Evolutionary conservation across 768 basidiomycete genomes (phyloP), one percentile per base, ranked within the genome.

Genomic region (Rhizopogon sp.): DNA sequence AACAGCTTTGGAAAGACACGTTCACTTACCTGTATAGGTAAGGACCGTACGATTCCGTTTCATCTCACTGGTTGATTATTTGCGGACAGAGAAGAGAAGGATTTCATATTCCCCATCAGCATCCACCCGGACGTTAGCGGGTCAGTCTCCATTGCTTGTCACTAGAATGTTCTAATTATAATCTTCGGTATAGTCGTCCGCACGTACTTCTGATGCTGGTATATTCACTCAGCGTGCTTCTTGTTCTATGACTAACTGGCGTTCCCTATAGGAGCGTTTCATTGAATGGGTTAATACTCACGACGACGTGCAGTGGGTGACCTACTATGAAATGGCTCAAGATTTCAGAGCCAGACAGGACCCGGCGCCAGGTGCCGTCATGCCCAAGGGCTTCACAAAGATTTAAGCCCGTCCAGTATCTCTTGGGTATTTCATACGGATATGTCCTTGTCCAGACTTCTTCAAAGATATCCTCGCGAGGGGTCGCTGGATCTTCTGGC

Each of bases 71-170:
- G 33, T 49, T 49, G 13, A 49, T 25, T 22, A 2, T 10, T 10
- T 6, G 35, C 39, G 58, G 40, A 25, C 54, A 81, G 82, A 42
- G 83, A 84, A 58, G 80, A 85, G 66, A 77, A 81, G 58, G 77
- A 80, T 65, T 84, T 86, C 56, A 76, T 84, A 25, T 85, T 88
- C 61, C 87, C 87, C 0, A 79, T 90, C 55, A 89, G 87, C 2
- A 87, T 91, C 42, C 88, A 90, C 61, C 88, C 88, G 2, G 87
- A 90, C 61, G 85, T 87, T 22, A 83, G 83, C 63, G 86, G 86
- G 79, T 79, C 68, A 61, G 79, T 49, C n/a, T 16, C 20, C 14
- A 6, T 9, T 49, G 16, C 20, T 16, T 49, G 1, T 7, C 5
- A 37, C 22, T 10, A 16, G 47, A 16, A 11, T 14, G 20, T 25